Evolutionary conservation across 2,329 filamentous ascomycete species (phyloP).

Genomic region (Aureobasidium zeae): DNA sequence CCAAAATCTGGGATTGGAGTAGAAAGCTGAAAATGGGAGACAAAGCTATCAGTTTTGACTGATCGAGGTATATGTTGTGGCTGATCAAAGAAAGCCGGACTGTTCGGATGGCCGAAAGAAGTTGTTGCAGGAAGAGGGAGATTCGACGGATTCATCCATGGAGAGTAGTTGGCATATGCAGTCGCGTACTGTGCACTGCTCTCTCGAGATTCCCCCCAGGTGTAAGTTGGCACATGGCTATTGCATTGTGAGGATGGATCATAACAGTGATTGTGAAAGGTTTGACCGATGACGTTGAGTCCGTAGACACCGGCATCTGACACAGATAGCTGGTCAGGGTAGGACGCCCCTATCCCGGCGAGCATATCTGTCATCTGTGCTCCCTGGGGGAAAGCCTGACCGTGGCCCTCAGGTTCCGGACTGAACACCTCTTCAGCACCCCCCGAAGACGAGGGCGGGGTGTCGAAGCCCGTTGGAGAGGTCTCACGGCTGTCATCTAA

Average conservation of each 20-base stretch:
- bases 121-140: neutral
- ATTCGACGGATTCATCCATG: conserved; percentile 3
- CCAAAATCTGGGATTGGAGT: neutral
- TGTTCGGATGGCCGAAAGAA: neutral
- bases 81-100: neutral
- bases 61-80: neutral
- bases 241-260: neutral
- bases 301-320: neutral
- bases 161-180: neutral
- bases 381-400: conserved; percentile 5
- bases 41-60: neutral
- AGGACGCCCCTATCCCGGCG: conserved; percentile 6
- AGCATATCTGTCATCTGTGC: conserved; percentile 12
- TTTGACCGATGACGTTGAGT: neutral
- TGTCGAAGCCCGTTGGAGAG: conserved; percentile 4
- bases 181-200: neutral
- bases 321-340: neutral
- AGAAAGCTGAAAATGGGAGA: neutral
- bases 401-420: neutral
- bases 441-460: conserved; percentile 7
- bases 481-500: conserved; percentile 9
- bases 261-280: conserved; percentile 6
- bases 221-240: conserved; percentile 3
- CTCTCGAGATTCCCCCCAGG: neutral
- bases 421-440: neutral